phyloP scores from a whole-genome alignment of 331 rosid genomes.

The Quercus lobata region DNA sequence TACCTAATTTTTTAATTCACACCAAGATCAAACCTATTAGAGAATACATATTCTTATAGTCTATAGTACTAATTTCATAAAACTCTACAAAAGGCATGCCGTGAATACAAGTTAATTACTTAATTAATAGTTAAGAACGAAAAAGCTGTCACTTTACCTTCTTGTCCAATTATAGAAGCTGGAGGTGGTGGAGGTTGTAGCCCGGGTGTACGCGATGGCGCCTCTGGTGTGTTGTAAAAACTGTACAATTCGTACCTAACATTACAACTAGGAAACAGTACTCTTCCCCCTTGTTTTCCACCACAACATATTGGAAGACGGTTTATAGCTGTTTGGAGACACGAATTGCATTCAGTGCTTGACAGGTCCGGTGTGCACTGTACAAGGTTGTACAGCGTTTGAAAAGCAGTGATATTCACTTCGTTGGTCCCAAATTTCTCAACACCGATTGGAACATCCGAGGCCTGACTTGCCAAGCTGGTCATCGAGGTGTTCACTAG shows the following conservation, averaged over 20 bases:
- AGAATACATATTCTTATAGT: background rate
- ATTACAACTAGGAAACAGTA: conserved; percentile 25
- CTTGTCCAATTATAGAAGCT: background rate
- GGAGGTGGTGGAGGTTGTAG: conserved; percentile 13
- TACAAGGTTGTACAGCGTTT: conserved; percentile 25
- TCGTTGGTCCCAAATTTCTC: conserved; percentile 22
- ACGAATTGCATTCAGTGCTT: conserved; percentile 16
- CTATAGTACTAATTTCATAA: background rate
- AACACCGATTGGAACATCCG: background rate
- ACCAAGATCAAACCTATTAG: background rate
- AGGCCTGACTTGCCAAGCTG: conserved; percentile 1
- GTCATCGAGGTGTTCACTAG: background rate
- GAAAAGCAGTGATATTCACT: background rate
- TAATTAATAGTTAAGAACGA: background rate
- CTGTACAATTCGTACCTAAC: conserved; percentile 27
- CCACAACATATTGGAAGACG: conserved; percentile 4
- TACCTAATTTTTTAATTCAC: too few relatives aligned
- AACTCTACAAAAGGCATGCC: background rate
- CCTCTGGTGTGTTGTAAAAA: conserved; percentile 13
- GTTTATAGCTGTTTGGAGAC: conserved; percentile 16
- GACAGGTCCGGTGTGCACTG: conserved; percentile 44
- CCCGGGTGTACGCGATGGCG: background rate
- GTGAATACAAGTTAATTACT: background rate
- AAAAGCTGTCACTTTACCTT: background rate
- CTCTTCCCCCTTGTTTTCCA: conserved; percentile 21